Base-by-base conservation (phyloP, 1,139 yeast genomes). In the Magnusiomyces ingens region DNA sequence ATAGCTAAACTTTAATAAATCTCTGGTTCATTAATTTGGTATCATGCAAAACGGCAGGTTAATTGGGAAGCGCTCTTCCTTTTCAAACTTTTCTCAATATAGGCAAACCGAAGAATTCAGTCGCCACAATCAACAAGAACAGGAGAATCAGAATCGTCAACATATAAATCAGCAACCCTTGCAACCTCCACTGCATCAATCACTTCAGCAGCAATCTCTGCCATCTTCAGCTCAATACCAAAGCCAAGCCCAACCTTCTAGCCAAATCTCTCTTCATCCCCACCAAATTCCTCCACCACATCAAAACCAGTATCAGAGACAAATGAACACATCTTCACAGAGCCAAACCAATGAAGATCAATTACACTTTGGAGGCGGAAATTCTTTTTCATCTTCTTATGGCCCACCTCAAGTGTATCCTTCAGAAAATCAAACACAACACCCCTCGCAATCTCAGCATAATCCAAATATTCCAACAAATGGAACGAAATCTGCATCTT, bases 61-160 rank as follows among this genome's bases (percentile, higher is more conserved):
- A 18, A 13, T 46, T n/a, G 53, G 52, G 21, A 53, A 53, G 32
- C 51, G 56, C 6, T 45, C 50, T 10, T 53, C 56, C 8, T 53
- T 53, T 26, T 53, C 56, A 38, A 53, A 52, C 36, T 52, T 52
- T 41, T 46, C 50, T 21, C 44, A 45, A 2, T 37, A 40, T 21
- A 54, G 45, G 18, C 40, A 15, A 15, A 35, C 19, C 26, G 32
- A 43, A 32, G 38, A 38, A 10, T 44, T 38, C 12, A 44, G 41
- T 32, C n/a, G 35, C 17, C 26, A 21, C 10, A 45, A 36, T 15
- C 47, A 42, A 11, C 37, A 32, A 42, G 43, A 41, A 22, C 45
- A 32, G 22, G 42, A 50, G 29, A 48, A 44, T 32, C 47, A 42
- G n/a, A 35, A 44, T 6, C 52, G 45, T 8, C 49, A 26, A 11